Percentiles rank a stretch among this genome's conserved stretches.
Conservation (phyloP, 345 rosid genomes). For the Pugionium dolabratum region DNA sequence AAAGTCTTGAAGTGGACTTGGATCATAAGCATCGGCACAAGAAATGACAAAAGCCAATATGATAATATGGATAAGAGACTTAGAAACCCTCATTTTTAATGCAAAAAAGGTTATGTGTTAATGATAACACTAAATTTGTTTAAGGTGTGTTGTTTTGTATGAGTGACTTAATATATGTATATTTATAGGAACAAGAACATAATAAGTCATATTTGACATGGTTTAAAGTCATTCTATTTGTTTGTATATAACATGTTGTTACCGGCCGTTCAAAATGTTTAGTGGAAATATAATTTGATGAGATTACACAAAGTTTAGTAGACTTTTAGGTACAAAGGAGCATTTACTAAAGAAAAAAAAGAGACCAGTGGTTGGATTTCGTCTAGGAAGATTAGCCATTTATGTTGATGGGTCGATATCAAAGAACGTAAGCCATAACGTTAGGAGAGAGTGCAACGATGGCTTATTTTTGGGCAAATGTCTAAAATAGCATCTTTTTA, state of each 20-base stretch:
- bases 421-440: conserved; percentile 13
- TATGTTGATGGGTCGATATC: conserved; percentile 15
- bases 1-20: conserved; percentile 38
- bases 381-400: not conserved
- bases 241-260: not conserved
- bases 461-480: not conserved
- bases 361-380: conserved; percentile 18
- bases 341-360: not conserved
- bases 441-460: not conserved
- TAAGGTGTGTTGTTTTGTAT: conserved; percentile 12
- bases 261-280: conserved; percentile 4
- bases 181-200: conserved; percentile 15
- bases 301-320: not conserved
- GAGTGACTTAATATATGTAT: not conserved
- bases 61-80: conserved; percentile 7
- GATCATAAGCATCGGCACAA: conserved; percentile 33
- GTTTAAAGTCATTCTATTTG: not conserved
- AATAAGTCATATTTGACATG: not conserved
- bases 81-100: conserved; percentile 6
- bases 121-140: conserved; percentile 9
- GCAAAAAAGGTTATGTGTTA: not conserved
- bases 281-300: conserved; percentile 1
- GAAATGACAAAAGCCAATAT: conserved; percentile 21
- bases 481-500: too few species aligned
- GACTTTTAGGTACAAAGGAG: conserved; percentile 11